Evolutionary conservation across 2,329 filamentous ascomycete genomes (phyloP).

Genomic region (Chrysoporthe cubensis): DNA sequence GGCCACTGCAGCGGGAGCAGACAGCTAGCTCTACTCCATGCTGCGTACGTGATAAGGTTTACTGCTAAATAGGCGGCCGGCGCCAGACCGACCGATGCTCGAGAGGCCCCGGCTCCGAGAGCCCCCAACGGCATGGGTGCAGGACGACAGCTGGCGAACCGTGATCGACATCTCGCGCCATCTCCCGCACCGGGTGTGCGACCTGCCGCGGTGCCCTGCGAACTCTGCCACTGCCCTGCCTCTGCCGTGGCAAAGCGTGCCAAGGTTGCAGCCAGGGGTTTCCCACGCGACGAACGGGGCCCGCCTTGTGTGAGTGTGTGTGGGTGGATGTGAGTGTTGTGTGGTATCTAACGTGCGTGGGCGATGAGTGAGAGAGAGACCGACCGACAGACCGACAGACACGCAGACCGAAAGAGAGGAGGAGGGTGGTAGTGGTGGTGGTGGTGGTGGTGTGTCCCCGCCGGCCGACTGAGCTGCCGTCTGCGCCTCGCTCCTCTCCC

Average conservation of each 20-base stretch:
- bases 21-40: too few species aligned
- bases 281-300: neutral
- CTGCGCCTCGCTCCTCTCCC: neutral
- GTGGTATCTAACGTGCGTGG: neutral
- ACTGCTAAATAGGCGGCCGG: neutral
- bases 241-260: neutral
- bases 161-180: neutral
- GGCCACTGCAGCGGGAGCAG: too few species aligned
- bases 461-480: neutral
- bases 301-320: neutral
- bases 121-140: neutral
- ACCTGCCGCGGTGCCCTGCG: neutral
- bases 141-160: neutral
- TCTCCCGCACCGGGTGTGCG: neutral
- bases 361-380: too few species aligned
- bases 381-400: too few species aligned
- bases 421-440: neutral
- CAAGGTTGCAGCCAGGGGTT: neutral
- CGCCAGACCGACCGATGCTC: neutral
- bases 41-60: too few species aligned
- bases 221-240: neutral
- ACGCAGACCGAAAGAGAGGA: neutral
- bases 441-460: neutral
- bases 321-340: neutral
- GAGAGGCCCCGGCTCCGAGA: too few species aligned